Base-by-base conservation (phyloP, 805 yeast genomes). In the Wickerhamia fluorescens region DNA sequence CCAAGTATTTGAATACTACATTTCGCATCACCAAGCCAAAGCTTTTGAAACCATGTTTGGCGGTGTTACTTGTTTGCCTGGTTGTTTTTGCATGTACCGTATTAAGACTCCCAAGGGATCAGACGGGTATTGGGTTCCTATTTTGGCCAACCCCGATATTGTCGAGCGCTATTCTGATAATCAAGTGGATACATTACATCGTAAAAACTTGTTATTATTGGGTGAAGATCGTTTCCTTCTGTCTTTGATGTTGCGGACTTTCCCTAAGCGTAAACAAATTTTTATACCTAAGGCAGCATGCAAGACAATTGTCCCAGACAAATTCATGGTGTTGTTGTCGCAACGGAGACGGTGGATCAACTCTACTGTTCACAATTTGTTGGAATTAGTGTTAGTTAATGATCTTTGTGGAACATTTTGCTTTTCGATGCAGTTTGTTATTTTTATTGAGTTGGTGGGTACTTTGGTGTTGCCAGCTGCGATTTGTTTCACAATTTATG, bases 301-400 rank as follows among this genome's bases (percentile, higher is more conserved):
- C 61, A 85, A 85, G 48, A 87, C 96, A 1, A 58, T 85, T 36
- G 96, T 80, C n/a, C 96, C 96, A 0, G 81, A 78, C 44, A 68
- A 68, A 27, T 87, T 87, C 52, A 68, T 58, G 38, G 92, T 87
- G 27, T 64, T 87, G 39, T 63, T 87, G 26, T 87, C 95, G 1
- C 96, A 87, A 53, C 79, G 96, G 53, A 84, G 96, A 61, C 82
- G 96, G 53, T 87, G 96, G 96, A 87, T 87, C 44, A 87, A 87
- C 55, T 87, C 96, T 4, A 88, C 96, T 0, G 88, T 87, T 20
- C 96, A 87, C 56, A 87, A 87, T 49, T 70, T 87, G 55, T 71
- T 88, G 76, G 96, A 87, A 54, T 72, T 87, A 47, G 83, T 80
- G 4, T 59, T 84, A 37, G 88, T 87, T 13, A 75, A 76, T 30